These are phyloP conservation scores for Mycena galericulata DNA, from an alignment of 768 basidiomycete species.

Conservation along the genomic window DNA sequence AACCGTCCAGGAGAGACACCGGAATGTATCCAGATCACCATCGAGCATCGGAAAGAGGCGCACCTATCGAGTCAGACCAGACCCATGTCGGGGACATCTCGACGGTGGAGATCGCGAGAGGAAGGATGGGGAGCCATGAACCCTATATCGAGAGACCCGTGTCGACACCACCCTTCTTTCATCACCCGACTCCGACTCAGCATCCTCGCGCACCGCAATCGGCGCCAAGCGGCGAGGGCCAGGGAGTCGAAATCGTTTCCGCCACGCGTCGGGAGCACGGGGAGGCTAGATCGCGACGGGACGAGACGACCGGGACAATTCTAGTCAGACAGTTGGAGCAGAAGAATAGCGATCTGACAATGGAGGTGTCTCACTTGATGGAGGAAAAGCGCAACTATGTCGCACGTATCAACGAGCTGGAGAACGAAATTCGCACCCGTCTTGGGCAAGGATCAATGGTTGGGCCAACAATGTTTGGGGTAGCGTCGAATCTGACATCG, in stretches of 20 bases:
- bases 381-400: not conserved
- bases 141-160: not conserved
- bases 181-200: not conserved
- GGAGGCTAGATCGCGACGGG: no score
- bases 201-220: not conserved
- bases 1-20: no score
- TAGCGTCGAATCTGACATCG: constrained; percentile 37
- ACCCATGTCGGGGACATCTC: not conserved
- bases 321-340: not conserved
- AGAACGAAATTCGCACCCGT: not conserved
- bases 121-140: not conserved
- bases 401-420: not conserved
- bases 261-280: not conserved
- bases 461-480: constrained; percentile 15
- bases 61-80: not conserved
- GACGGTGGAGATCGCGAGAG: not conserved
- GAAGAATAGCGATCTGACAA: not conserved
- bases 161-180: not conserved
- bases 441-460: not conserved
- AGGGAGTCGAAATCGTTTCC: not conserved
- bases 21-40: not conserved
- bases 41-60: not conserved
- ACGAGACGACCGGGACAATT: not conserved
- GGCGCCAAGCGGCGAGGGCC: not conserved
- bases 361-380: not conserved